phyloP scores from a whole-genome alignment of 805 yeast species.

The Saccharomycopsis olivae region DNA sequence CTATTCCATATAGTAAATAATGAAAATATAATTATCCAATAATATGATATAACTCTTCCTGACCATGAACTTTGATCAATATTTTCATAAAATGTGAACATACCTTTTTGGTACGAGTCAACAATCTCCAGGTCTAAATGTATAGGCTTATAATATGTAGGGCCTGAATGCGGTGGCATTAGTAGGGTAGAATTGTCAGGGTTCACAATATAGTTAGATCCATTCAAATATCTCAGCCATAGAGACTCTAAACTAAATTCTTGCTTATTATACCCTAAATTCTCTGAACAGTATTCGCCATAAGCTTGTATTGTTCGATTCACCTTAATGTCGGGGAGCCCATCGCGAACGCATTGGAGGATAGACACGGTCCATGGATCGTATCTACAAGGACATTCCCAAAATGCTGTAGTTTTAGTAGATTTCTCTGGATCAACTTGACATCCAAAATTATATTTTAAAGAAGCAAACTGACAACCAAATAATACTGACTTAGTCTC shows the following conservation, averaged over 20 bases:
- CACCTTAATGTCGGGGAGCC: not conserved
- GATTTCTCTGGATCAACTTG: not conserved
- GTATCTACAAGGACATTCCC: slow-evolving; percentile 6
- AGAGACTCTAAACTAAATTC: not conserved
- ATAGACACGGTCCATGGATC: slow-evolving; percentile 1
- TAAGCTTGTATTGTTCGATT: not conserved
- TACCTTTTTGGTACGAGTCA: not conserved
- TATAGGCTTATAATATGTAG: slow-evolving; percentile 1
- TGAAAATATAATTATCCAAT: slow-evolving; percentile 3
- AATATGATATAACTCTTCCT: slow-evolving; percentile 2
- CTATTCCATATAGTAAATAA: not conserved
- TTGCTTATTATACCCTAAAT: not conserved
- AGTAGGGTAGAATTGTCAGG: not conserved
- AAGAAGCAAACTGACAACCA: slow-evolving; percentile 3
- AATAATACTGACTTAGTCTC: slow-evolving; percentile 39
- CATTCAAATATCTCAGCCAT: not conserved
- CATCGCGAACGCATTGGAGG: not conserved
- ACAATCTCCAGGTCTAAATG: not conserved
- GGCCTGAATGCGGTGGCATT: no score
- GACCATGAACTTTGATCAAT: not conserved
- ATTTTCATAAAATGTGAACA: not conserved
- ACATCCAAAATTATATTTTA: slow-evolving; percentile 1
- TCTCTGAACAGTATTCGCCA: not conserved
- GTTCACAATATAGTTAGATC: slow-evolving; percentile 2
- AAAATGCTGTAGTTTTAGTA: no score